Base-by-base conservation (phyloP, 2,329 filamentous ascomycete genomes). In the Colletotrichum sansevieriae region DNA sequence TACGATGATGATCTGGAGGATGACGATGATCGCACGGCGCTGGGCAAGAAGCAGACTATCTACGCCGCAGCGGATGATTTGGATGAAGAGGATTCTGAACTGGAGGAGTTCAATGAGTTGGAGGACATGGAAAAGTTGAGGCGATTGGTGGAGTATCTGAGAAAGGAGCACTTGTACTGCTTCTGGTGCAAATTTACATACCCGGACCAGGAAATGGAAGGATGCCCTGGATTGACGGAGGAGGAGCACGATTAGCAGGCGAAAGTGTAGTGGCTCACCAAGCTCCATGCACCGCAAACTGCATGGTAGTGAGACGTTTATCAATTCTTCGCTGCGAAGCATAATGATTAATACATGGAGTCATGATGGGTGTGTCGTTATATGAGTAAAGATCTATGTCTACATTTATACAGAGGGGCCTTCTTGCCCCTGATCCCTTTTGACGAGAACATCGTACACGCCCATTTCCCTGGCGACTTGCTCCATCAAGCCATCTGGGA, bases 121-220 rank as follows among this genome's bases (percentile, higher is more conserved):
- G 87, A 90, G 22, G 83, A 89, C 2, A 82, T 82, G 1, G 91
- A 97, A 74, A 88, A 89, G 72, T 80, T 98, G 70, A 81, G 83
- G 9, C 88, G 83, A 73, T 78, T 97, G 13, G 85, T 97, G 10
- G 78, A 81, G 18, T 90, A 92, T 78, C 78, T 99, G 62, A 87
- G 96, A 43, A 83, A 89, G 56, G 87, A 87, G 75, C 88, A 94
- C 75, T 80, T 85, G 51, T 99, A 99, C 77, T 99, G 96, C 81
- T 97, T 98, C 77, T 99, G 95, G 92, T 99, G 96, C 81, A 98
- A 98, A 78, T 92, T 87, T 79, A 83, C 84, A 60, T 99, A 98
- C 77, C 87, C 90, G 0, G 90, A 94, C 75, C 83, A 82, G 41
- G 80, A 83, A 41, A 90, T 98, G 91, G 93, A 96, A 12, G 95